Evolutionary conservation across 441 rosid species (phyloP).

Genomic region (Erodium trifolium): DNA sequence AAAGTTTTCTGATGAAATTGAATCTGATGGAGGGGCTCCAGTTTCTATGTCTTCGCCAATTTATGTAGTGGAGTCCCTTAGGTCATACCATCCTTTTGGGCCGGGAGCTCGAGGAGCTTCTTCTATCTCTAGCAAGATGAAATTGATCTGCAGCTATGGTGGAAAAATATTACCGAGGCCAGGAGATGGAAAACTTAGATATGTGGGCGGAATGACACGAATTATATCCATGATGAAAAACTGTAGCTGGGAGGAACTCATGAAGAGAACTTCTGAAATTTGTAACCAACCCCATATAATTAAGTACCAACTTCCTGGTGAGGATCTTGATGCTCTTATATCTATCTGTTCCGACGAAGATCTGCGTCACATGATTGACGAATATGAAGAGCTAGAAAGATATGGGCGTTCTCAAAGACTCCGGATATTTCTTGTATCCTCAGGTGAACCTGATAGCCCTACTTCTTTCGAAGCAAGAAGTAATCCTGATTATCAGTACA

Average conservation of each 20-base stretch:
- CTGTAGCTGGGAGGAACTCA: conserved; percentile 40
- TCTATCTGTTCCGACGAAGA: conserved; percentile 66
- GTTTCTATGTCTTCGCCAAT: conserved; percentile 10
- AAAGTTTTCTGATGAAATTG: conserved; percentile 16
- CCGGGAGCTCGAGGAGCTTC: conserved; percentile 26
- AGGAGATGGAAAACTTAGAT: conserved; percentile 59
- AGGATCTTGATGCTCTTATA: conserved; percentile 54
- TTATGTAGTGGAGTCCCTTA: conserved; percentile 33
- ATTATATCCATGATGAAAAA: conserved; percentile 48
- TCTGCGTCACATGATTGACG: conserved; percentile 74
- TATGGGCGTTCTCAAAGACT: conserved; percentile 33
- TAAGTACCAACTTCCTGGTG: conserved; percentile 36
- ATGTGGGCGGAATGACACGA: conserved; percentile 72
- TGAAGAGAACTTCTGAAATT: conserved; percentile 43
- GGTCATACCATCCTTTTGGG: conserved; percentile 26
- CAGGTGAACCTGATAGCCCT: conserved; percentile 44
- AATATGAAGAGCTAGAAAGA: conserved; percentile 48
- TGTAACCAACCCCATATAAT: conserved; percentile 50
- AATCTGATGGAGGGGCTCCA: conserved; percentile 14
- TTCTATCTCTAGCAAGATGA: conserved; percentile 28
- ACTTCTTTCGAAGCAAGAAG: conserved; percentile 26
- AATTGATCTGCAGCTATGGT: conserved; percentile 58
- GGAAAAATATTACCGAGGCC: conserved; percentile 75
- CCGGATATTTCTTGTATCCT: conserved; percentile 55
- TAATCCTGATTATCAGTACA: conserved; percentile 38